Evolutionary conservation across 225 moss, liverwort and hornwort species (phyloP), one percentile per base, ranked within the genome.

Genomic region (Pleurozium schreberi): DNA sequence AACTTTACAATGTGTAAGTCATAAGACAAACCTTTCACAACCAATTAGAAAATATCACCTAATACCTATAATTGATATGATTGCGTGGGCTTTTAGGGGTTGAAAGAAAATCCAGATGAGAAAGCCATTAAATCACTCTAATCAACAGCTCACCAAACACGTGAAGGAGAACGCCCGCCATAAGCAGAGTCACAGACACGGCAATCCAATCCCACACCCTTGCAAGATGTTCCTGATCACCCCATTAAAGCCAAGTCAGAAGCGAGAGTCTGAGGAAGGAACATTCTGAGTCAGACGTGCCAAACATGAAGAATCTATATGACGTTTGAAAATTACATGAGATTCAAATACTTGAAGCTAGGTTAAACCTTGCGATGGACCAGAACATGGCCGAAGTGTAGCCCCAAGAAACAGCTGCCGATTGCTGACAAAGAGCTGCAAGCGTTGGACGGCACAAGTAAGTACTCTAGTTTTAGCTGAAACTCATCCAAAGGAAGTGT

Each of bases 381-480:
- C 89, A 94, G 93, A 90, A 95, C 91, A 88, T 95, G 95, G 57
- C 95, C 95, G 69, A 91, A 94, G 55, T 95, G 95, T 76, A 95
- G 86, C 53, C 95, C 95, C 86, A 94, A 89, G 86, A 95, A 94
- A 88, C 93, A 94, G 89, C 95, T 95, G 66, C 91, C 90, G 17
- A 94, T 79, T 75, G 94, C 94, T 83, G 92, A 90, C 65, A 93
- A 45, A 73, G 95, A 93, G 93, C 95, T 95, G 95, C 94, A 73
- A 71, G 58, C 79, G 34, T 40, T 47, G 69, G 69, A 42, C 34
- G 85, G n/a, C 69, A 68, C 68, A 21, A 90, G 28, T 64, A 74
- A 33, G 53, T 61, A 68, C 70, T 31, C 76, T 85, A 55, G 14
- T 47, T 85, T 76, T 59, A 60, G 64, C 34, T 84, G 26, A 74